These are phyloP conservation scores for Podaxis sp. DNA, from an alignment of 768 basidiomycete species.

Conservation along the genomic window DNA sequence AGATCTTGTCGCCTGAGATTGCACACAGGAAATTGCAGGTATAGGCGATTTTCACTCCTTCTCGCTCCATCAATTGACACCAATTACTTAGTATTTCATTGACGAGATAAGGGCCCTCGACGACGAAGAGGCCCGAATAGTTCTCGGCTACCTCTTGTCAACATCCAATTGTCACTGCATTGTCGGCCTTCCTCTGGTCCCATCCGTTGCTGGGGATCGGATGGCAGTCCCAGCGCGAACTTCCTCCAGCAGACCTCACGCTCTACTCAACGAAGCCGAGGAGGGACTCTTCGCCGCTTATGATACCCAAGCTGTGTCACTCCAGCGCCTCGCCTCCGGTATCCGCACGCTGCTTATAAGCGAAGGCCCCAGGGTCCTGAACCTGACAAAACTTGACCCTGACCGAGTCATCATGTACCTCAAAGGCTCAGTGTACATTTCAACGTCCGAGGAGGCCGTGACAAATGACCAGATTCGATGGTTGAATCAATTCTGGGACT, in stretches of 20 bases:
- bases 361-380: constrained; percentile 23
- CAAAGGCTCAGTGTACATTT: background rate
- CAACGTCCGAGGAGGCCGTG: background rate
- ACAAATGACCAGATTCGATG: constrained; percentile 22
- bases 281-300: constrained; percentile 1
- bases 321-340: background rate
- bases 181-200: constrained; percentile 34
- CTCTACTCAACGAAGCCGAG: constrained; percentile 22
- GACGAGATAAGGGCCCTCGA: background rate
- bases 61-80: background rate
- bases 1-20: background rate
- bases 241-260: constrained; percentile 10
- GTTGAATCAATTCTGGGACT: constrained; percentile 41
- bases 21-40: background rate
- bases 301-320: background rate
- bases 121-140: constrained; percentile 6
- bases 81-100: background rate
- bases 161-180: constrained; percentile 26
- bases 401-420: constrained; percentile 27
- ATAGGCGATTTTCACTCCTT: background rate
- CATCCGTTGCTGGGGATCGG: constrained; percentile 19
- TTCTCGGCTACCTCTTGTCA: constrained; percentile 33
- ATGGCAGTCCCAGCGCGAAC: constrained; percentile 18
- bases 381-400: constrained; percentile 25
- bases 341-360: background rate